Base-by-base conservation (phyloP, 352 stramenopile genomes). In the Globisporangium orthogonon region DNA sequence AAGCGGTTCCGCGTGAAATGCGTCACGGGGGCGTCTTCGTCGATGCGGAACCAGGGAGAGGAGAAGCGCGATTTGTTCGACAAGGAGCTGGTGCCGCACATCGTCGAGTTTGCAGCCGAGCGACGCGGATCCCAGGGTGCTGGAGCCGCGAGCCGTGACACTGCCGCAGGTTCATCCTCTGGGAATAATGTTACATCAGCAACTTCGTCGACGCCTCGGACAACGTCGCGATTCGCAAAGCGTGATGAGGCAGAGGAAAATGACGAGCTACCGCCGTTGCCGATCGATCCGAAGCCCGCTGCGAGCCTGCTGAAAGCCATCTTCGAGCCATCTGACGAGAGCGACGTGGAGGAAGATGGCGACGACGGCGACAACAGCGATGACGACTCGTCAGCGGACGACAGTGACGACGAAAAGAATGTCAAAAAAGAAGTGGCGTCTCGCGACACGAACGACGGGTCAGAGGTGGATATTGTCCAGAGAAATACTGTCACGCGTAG, bases 1-100 rank as follows among this genome's bases (percentile, higher is more conserved):
- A 95, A 95, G 60, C 85, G 85, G 5, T 95, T 92, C 56, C 81
- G 75, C 41, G 74, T 91, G 2, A 87, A 89, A 40, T 89, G 80
- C 37, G 40, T 65, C 28, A 30, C 48, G 30, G 69, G 63, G 46
- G 60, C 17, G n/a, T 68, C 69, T 1, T 60, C 69, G 2, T n/a
- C 68, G 6, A 64, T 60, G 7, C 60, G 2, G 56, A 51, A 49
- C 67, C 62, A 31, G 29, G 11, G 50, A 4, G 62, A 61, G 9
- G 64, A 73, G 14, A 73, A 71, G 44, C 66, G 49, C 2, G 71
- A 88, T 28, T 60, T 91, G 31, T 94, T 91, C 52, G 71, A 88
- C 31, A 67, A 83, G 10, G 80, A 92, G 43, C 67, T 94, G 2
- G 75, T 86, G 37, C 76, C 79, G 5, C 82, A 92, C 56, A 61